These are phyloP conservation scores for Candida vaughaniae DNA, from an alignment of 805 yeast genomes.

Conservation along the genomic window DNA sequence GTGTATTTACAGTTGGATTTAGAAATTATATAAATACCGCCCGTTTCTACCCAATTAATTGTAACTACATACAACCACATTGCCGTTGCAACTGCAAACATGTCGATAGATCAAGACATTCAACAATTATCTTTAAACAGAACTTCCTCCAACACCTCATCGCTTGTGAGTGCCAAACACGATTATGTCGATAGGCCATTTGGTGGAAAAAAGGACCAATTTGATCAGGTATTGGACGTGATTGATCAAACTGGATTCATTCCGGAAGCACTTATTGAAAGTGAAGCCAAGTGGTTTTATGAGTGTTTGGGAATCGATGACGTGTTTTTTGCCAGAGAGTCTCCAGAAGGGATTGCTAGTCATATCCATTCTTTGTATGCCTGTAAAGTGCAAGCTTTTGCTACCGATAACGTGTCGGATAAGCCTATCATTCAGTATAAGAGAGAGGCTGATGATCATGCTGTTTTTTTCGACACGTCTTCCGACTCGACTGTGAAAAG, in stretches of 20 bases:
- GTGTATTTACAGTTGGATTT: no score
- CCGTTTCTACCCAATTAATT: no score
- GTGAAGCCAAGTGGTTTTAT: conserved; percentile 89
- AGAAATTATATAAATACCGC: no score
- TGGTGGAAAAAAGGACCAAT: conserved; percentile 77
- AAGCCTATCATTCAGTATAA: conserved; percentile 72
- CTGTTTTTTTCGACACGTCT: conserved; percentile 80
- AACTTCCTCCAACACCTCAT: conserved; percentile 28
- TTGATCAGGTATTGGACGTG: conserved; percentile 75
- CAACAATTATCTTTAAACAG: conserved; percentile 23
- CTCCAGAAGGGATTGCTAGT: conserved; percentile 74
- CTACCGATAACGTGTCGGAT: conserved; percentile 17
- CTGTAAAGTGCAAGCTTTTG: conserved; percentile 83
- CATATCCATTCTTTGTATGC: conserved; percentile 89
- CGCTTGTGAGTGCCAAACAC: conserved; percentile 29
- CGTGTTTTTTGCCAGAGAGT: conserved; percentile 83
- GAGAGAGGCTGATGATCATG: conserved; percentile 79
- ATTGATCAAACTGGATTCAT: conserved; percentile 83
- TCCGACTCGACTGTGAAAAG: conserved; percentile 29
- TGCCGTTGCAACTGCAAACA: no score
- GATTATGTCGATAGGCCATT: conserved; percentile 80
- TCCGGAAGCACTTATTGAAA: conserved; percentile 82
- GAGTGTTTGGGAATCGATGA: conserved; percentile 86
- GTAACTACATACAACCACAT: no score
- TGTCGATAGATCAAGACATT: conserved; percentile 15